These are phyloP conservation scores for Scutellaria galericulata DNA, from an alignment of 257 asterid genomes.

Conservation along the genomic window DNA sequence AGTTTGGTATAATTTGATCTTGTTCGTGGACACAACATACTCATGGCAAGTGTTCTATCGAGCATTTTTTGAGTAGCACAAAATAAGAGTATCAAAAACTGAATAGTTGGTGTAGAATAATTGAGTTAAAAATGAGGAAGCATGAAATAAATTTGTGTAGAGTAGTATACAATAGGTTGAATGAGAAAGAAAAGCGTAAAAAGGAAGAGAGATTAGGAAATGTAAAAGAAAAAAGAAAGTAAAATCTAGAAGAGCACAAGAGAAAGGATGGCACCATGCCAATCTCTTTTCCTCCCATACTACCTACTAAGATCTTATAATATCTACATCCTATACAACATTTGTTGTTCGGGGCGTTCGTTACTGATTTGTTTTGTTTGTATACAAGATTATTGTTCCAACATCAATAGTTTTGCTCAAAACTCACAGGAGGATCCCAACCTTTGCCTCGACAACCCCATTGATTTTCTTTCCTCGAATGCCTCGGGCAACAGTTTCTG, in stretches of 20 bases:
- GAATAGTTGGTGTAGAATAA: too few relatives aligned
- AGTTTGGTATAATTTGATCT: too few relatives aligned
- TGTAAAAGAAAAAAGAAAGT: slow-evolving; percentile 26
- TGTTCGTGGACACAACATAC: too few relatives aligned
- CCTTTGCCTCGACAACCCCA: slow-evolving; percentile 77
- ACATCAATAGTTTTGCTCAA: slow-evolving; percentile 43
- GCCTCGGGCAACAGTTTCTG: slow-evolving; percentile 60
- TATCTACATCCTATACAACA: slow-evolving; percentile 47
- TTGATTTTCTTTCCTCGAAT: slow-evolving; percentile 69
- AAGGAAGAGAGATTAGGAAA: slow-evolving; percentile 25
- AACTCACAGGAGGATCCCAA: slow-evolving; percentile 87
- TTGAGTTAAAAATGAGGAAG: too few relatives aligned
- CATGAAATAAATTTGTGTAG: not conserved
- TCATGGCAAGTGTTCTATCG: too few relatives aligned
- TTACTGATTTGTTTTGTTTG: slow-evolving; percentile 18
- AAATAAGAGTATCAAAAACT: too few relatives aligned
- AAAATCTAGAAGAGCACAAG: slow-evolving; percentile 39
- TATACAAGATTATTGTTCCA: slow-evolving; percentile 23
- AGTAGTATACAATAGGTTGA: slow-evolving; percentile 31
- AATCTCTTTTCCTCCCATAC: slow-evolving; percentile 51
- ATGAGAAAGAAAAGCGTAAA: slow-evolving; percentile 19
- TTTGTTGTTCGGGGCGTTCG: not conserved
- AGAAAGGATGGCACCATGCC: slow-evolving; percentile 62
- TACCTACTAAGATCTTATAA: not conserved
- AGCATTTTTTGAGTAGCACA: too few relatives aligned